phyloP scores from a whole-genome alignment of 495 filamentous ascomycete species.

The Penicillium antarcticum region DNA sequence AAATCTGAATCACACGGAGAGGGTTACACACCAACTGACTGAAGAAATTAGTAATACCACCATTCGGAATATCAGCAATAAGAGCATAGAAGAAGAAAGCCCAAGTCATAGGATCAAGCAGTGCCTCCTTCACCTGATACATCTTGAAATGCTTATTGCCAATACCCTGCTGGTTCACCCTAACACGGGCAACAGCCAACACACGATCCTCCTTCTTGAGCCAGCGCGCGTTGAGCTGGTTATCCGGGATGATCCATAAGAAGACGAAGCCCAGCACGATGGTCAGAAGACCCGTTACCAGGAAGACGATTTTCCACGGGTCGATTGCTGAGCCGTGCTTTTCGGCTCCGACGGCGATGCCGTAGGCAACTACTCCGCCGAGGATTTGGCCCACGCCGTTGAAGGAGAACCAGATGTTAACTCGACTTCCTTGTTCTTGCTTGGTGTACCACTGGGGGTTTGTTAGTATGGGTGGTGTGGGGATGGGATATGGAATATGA shows the following conservation, averaged over 20 bases:
- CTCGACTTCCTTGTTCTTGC: constrained; percentile 53
- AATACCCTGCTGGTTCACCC: constrained; percentile 64
- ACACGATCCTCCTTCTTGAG: constrained; percentile 59
- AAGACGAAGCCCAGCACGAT: constrained; percentile 55
- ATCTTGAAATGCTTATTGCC: constrained; percentile 67
- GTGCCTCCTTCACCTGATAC: constrained; percentile 58
- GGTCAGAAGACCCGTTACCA: constrained; percentile 63
- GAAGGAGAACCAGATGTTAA: constrained; percentile 62
- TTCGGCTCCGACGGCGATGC: constrained; percentile 56
- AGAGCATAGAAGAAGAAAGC: constrained; percentile 63
- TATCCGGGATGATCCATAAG: constrained; percentile 64
- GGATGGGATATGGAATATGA: background rate
- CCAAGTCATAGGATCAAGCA: constrained; percentile 61
- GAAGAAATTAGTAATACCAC: constrained; percentile 72
- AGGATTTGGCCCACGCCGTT: constrained; percentile 61
- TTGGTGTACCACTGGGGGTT: constrained; percentile 56
- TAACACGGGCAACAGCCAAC: constrained; percentile 58
- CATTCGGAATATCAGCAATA: constrained; percentile 62
- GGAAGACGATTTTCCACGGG: constrained; percentile 67
- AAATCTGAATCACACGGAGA: no score
- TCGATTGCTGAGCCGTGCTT: constrained; percentile 52
- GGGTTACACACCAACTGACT: constrained; percentile 46
- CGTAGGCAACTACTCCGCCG: constrained; percentile 61
- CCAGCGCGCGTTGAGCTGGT: constrained; percentile 65
- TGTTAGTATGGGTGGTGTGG: background rate